A percentile compares a stretch with the other conserved stretches of the same genome.
phyloP scores from a whole-genome alignment of 1,139 yeast genomes.

The Candida sanyaensis region DNA sequence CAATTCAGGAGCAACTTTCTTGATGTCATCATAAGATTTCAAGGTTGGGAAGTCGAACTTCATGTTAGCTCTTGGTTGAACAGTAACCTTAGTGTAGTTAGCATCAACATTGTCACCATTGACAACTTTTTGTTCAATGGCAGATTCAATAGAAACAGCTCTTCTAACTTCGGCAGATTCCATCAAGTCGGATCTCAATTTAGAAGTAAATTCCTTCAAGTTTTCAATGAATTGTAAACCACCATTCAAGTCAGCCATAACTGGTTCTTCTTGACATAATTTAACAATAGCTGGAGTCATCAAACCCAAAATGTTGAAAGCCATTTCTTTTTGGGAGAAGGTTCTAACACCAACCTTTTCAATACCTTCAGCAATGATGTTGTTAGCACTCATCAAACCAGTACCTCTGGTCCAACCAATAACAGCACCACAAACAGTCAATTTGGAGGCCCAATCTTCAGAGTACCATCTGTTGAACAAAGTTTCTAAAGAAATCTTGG shows the following conservation, averaged over 20 bases:
- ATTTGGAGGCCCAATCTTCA: constrained; percentile 93
- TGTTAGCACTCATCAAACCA: constrained; percentile 96
- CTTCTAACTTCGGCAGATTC: constrained; percentile 92
- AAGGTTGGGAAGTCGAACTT: constrained; percentile 90
- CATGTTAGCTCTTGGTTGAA: constrained; percentile 94
- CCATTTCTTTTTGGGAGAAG: constrained; percentile 98
- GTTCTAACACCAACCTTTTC: constrained; percentile 96
- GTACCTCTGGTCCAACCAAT: constrained; percentile 99
- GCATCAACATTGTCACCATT: constrained; percentile 90
- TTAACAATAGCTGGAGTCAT: constrained; percentile 84
- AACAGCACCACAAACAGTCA: constrained; percentile 96
- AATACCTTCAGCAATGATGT: constrained; percentile 96
- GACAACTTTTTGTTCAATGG: constrained; percentile 89
- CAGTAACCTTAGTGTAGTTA: constrained; percentile 71
- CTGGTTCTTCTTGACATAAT: constrained; percentile 90
- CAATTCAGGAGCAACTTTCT: constrained; percentile 68
- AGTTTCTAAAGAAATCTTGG: constrained; percentile 92
- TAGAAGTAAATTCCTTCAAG: constrained; percentile 83
- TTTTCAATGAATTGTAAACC: constrained; percentile 93
- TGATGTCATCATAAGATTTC: constrained; percentile 75
- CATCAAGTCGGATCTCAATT: constrained; percentile 76
- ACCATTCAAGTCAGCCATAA: constrained; percentile 98
- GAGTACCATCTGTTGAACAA: constrained; percentile 98
- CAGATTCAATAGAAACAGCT: constrained; percentile 92
- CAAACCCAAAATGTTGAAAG: constrained; percentile 93